These are phyloP conservation scores for Pisolithus albus DNA, from an alignment of 768 basidiomycete species.

Conservation along the genomic window DNA sequence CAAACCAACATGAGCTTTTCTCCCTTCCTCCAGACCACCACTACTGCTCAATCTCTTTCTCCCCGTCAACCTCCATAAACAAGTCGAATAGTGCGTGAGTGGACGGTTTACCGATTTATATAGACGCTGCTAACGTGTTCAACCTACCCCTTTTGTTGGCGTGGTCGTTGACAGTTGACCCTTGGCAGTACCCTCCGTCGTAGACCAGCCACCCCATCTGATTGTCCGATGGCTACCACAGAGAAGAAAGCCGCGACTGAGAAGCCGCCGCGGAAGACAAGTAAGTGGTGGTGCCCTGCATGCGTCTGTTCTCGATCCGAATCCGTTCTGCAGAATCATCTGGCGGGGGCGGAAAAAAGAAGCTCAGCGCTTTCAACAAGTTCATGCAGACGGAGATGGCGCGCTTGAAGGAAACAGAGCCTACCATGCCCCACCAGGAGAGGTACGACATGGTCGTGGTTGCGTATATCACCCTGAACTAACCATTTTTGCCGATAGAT, in stretches of 20 bases:
- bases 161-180: conserved; percentile 18
- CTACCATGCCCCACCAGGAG: conserved; percentile 65
- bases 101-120: not conserved
- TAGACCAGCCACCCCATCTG: conserved; percentile 4
- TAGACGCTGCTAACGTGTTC: conserved; percentile 5
- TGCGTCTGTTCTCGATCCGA: conserved; percentile 13
- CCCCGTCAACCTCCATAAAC: conserved; percentile 6
- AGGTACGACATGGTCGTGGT: conserved; percentile 39
- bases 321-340: conserved; percentile 42
- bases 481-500: conserved; percentile 32
- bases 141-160: conserved; percentile 26
- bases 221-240: conserved; percentile 33
- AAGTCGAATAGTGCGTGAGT: conserved; percentile 8
- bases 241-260: conserved; percentile 35
- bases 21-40: conserved; percentile 35
- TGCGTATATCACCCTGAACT: not conserved
- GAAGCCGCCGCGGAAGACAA: conserved; percentile 47
- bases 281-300: conserved; percentile 31
- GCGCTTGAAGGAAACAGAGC: conserved; percentile 69
- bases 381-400: conserved; percentile 78
- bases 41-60: conserved; percentile 16
- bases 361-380: conserved; percentile 69
- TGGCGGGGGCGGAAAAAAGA: conserved; percentile 46
- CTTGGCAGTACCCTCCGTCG: conserved; percentile 9
- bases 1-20: conserved; percentile 45